A percentile compares a stretch with the other conserved stretches of the same genome.
Conservation (phyloP, 108 stramenopile genomes). For the Cafeteria roenbergensis region DNA sequence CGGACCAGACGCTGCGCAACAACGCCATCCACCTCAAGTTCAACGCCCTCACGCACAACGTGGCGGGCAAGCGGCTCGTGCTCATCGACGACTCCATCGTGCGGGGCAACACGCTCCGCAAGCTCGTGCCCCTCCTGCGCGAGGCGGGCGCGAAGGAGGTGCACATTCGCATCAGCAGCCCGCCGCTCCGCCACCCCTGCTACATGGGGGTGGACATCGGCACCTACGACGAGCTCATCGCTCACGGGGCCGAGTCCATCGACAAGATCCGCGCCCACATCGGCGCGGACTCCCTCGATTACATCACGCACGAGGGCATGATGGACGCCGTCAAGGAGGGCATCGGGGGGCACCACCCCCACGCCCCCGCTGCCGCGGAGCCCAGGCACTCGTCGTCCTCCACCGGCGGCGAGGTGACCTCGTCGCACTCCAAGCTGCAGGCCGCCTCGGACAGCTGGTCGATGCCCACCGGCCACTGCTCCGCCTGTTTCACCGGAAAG, state of each 20-base stretch:
- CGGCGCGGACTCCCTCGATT: background rate
- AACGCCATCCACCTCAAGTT: slow-evolving; percentile 95
- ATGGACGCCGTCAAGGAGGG: background rate
- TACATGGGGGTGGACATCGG: slow-evolving; percentile 98
- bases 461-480: background rate
- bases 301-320: background rate
- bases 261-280: background rate
- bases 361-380: no score
- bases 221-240: slow-evolving; percentile 79
- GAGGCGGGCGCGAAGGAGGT: slow-evolving; percentile 92
- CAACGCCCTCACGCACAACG: slow-evolving; percentile 85
- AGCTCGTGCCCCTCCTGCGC: slow-evolving; percentile 93
- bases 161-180: slow-evolving; percentile 79
- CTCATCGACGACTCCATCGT: slow-evolving; percentile 95
- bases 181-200: slow-evolving; percentile 93
- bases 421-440: background rate
- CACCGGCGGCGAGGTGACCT: background rate
- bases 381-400: no score
- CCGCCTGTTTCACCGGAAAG: background rate
- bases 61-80: slow-evolving; percentile 69
- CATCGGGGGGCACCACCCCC: background rate
- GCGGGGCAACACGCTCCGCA: slow-evolving; percentile 83
- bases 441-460: no score
- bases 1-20: slow-evolving; percentile 80
- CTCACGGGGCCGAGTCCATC: slow-evolving; percentile 16